Conservation (phyloP, 1,139 yeast species). For the Tardiomyces digboiensis region DNA sequence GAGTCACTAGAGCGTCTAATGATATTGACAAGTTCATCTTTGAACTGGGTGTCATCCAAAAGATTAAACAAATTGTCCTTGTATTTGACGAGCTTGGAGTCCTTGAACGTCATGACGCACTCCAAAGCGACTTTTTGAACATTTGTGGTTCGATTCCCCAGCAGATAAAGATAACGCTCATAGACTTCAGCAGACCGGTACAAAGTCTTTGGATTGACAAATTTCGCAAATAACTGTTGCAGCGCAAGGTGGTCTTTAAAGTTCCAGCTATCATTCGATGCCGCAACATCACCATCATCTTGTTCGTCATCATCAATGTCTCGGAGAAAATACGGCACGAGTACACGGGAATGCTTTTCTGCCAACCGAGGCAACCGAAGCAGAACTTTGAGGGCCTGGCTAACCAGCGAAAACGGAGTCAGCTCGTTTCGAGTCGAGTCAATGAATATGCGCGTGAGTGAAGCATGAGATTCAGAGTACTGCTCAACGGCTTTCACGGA, state of each 20-base stretch:
- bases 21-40: constrained; percentile 72
- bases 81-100: constrained; percentile 52
- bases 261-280: constrained; percentile 34
- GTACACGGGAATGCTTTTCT: constrained; percentile 45
- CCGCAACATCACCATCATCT: constrained; percentile 11
- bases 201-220: constrained; percentile 52
- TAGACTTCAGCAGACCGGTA: constrained; percentile 44
- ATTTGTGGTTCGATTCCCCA: constrained; percentile 53
- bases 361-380: constrained; percentile 52
- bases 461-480: neutral
- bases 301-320: constrained; percentile 14
- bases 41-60: constrained; percentile 72
- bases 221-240: constrained; percentile 52
- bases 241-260: constrained; percentile 53
- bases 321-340: constrained; percentile 38
- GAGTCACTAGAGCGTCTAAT: constrained; percentile 37
- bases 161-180: constrained; percentile 41
- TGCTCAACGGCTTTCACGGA: neutral
- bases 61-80: constrained; percentile 64
- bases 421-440: neutral
- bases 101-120: constrained; percentile 60
- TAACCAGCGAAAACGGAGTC: neutral
- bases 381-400: constrained; percentile 42
- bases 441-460: neutral
- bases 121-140: constrained; percentile 68